A percentile compares a stretch with the other conserved stretches of the same genome.
phyloP scores from a whole-genome alignment of 805 yeast genomes.

The Yarrowia porcina region DNA sequence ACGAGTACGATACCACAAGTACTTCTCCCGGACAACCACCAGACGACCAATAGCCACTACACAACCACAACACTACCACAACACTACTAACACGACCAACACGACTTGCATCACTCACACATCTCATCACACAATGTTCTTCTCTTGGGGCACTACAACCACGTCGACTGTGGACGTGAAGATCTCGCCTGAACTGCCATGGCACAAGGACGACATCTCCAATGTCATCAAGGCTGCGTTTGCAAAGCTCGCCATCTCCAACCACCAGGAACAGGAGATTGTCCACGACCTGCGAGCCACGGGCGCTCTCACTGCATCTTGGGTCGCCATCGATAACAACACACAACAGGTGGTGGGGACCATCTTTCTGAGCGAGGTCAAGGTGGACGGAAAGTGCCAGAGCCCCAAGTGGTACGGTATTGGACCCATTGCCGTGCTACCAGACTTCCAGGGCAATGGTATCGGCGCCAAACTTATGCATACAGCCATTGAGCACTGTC shows the following conservation, averaged over 20 bases:
- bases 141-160: constrained; percentile 9
- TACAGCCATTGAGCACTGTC: constrained; percentile 19
- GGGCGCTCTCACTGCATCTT: not conserved
- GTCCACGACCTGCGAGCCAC: constrained; percentile 13
- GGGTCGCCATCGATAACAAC: constrained; percentile 12
- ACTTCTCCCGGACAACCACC: no score
- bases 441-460: constrained; percentile 20
- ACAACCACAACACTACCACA: not conserved
- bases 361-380: constrained; percentile 8
- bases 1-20: not conserved
- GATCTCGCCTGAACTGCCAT: constrained; percentile 14
- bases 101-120: not conserved
- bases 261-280: constrained; percentile 22
- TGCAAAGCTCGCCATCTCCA: constrained; percentile 14
- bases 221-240: constrained; percentile 19
- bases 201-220: constrained; percentile 15
- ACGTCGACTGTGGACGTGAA: constrained; percentile 16
- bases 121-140: constrained; percentile 7
- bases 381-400: not conserved
- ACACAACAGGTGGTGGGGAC: constrained; percentile 20
- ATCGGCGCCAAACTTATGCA: constrained; percentile 21
- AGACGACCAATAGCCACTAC: not conserved
- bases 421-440: constrained; percentile 16
- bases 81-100: not conserved
- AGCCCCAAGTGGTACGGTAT: constrained; percentile 21